Evolutionary conservation across 1,284 basidiomycete species (phyloP).

Genomic region (Cryptococcus wingfieldii): DNA sequence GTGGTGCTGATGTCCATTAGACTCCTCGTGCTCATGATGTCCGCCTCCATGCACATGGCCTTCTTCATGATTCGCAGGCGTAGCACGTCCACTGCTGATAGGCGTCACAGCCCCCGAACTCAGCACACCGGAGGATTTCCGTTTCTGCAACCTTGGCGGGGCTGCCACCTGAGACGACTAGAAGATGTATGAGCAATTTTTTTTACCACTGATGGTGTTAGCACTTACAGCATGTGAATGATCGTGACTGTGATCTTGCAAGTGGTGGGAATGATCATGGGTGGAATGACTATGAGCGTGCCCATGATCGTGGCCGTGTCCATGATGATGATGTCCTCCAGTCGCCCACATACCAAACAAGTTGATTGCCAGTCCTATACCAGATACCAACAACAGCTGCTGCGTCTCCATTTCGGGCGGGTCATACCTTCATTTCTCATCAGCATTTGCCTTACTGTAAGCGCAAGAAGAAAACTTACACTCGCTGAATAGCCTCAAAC

Average conservation of each 20-base stretch:
- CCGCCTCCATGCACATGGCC: conserved; percentile 15
- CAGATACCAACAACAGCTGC: conserved; percentile 84
- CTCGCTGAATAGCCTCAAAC: conserved; percentile 92
- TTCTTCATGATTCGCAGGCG: conserved; percentile 41
- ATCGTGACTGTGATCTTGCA: conserved; percentile 21
- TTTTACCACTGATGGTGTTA: no score
- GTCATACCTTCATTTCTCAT: conserved; percentile 59
- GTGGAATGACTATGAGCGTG: conserved; percentile 13
- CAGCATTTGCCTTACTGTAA: background rate
- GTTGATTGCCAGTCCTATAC: conserved; percentile 86
- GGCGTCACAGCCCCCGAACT: background rate
- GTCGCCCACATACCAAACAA: conserved; percentile 99
- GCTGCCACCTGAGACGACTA: background rate
- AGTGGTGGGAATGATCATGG: conserved; percentile 4
- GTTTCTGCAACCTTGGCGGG: background rate
- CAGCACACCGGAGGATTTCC: background rate
- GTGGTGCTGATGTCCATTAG: conserved; percentile 23
- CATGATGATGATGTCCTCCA: conserved; percentile 80
- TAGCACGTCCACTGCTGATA: background rate
- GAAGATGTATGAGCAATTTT: background rate
- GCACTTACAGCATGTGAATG: background rate
- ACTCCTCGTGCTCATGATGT: conserved; percentile 35
- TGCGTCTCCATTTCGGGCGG: conserved; percentile 98
- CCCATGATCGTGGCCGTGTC: conserved; percentile 53
- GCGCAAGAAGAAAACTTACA: conserved; percentile 56